phyloP scores from a whole-genome alignment of 257 asterid genomes.

The Voacanga thouarsii region DNA sequence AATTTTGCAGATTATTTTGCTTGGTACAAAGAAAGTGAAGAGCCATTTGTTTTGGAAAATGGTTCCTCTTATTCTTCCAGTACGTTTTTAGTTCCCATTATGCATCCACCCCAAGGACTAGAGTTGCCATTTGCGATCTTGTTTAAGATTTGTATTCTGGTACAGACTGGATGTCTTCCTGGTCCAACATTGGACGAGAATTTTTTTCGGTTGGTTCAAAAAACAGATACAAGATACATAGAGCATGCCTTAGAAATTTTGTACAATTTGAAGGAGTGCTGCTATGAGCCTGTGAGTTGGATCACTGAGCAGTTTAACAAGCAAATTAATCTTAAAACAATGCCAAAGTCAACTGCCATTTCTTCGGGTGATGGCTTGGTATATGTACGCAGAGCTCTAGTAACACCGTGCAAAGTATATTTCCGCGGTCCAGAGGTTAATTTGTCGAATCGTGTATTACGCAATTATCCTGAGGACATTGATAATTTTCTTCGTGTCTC shows the following conservation, averaged over 20 bases:
- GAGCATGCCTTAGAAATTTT: conserved; percentile 71
- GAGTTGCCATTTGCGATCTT: conserved; percentile 54
- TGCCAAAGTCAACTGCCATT: conserved; percentile 58
- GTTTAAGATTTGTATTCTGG: conserved; percentile 63
- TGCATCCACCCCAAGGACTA: conserved; percentile 47
- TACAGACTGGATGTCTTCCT: conserved; percentile 79
- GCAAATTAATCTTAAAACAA: conserved; percentile 30
- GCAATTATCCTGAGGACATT: conserved; percentile 42
- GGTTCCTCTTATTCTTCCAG: conserved; percentile 44
- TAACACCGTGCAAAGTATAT: conserved; percentile 81
- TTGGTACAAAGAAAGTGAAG: conserved; percentile 47
- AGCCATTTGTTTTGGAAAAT: conserved; percentile 31
- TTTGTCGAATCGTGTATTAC: conserved; percentile 78
- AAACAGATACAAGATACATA: conserved; percentile 33
- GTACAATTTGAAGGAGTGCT: conserved; percentile 59
- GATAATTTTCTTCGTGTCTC: conserved; percentile 88
- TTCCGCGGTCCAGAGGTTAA: conserved; percentile 81
- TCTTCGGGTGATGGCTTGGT: conserved; percentile 67
- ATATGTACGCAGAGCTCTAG: conserved; percentile 74
- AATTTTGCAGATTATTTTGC: conserved; percentile 49
- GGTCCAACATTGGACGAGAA: conserved; percentile 51
- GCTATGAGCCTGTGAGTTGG: conserved; percentile 80
- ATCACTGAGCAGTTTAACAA: conserved; percentile 46
- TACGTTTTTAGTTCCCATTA: conserved; percentile 60
- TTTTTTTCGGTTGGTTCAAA: conserved; percentile 42